Evolutionary conservation across 495 filamentous ascomycete genomes (phyloP).

Genomic region (Neurospora tetraspora): DNA sequence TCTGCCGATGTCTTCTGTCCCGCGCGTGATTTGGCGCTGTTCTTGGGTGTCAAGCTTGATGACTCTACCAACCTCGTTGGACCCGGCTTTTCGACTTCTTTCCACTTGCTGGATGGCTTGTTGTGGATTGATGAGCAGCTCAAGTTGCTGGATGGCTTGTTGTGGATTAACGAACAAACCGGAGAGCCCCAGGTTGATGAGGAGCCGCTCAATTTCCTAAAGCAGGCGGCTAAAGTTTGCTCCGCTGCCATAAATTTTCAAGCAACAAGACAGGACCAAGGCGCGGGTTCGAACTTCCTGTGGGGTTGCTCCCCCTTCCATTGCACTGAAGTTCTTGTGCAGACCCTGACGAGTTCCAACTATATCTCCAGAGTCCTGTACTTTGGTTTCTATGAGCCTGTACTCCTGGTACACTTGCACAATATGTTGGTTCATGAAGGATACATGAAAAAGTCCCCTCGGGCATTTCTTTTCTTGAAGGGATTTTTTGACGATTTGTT

Average conservation of each 20-base stretch:
- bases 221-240: background rate
- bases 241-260: background rate
- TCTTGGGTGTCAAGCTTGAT: background rate
- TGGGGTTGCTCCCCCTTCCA: background rate
- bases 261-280: background rate
- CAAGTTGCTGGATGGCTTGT: background rate
- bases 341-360: background rate
- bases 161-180: background rate
- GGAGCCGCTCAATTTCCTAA: background rate
- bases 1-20: background rate
- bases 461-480: background rate
- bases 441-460: background rate
- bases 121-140: background rate
- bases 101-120: background rate
- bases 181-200: no score
- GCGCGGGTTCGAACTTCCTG: background rate
- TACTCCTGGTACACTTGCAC: background rate
- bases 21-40: background rate
- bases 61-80: background rate
- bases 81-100: background rate
- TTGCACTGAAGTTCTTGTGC: background rate
- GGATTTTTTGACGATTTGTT: background rate
- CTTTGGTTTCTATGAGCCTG: background rate
- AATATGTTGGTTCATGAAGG: background rate
- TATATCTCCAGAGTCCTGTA: background rate